Percentiles rank a stretch among this genome's conserved stretches.
Conservation (phyloP, 768 basidiomycete species). For the Mycena crocata region DNA sequence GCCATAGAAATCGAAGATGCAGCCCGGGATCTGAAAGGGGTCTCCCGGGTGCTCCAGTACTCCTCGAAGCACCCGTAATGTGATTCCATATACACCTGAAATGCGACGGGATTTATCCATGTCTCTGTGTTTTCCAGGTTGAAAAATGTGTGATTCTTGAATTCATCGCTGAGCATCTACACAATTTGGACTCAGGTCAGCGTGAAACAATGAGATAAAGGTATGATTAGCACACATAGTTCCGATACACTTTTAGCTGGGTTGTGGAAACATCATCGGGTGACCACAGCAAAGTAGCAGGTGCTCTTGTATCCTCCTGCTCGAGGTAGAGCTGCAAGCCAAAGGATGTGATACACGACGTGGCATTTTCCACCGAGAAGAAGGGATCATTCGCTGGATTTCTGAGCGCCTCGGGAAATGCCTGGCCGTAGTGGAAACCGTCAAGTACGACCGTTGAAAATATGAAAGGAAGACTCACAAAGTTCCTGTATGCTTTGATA, state of each 20-base stretch:
- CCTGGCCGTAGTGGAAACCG: neutral
- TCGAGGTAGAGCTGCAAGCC: neutral
- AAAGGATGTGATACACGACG: neutral
- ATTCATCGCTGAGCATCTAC: conserved; percentile 5
- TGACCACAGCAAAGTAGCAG: neutral
- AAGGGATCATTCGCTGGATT: conserved; percentile 5
- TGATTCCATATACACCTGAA: neutral
- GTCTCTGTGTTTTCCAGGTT: neutral
- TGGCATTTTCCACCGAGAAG: conserved; percentile 1
- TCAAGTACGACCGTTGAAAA: too few species aligned
- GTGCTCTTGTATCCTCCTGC: neutral
- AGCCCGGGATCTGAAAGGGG: neutral
- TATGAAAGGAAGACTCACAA: neutral
- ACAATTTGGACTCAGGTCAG: neutral
- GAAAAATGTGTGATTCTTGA: conserved; percentile 2
- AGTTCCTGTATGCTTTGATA: neutral
- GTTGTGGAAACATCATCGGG: neutral
- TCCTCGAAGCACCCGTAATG: neutral
- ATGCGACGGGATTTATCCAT: conserved; percentile 3
- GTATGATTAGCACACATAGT: neutral
- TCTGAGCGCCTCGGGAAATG: neutral
- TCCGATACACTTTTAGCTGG: neutral
- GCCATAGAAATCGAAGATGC: neutral
- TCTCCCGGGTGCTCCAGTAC: neutral
- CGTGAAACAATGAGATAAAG: too few species aligned